Percentiles rank a stretch among this genome's conserved stretches.
These are phyloP conservation scores for Colletotrichum shisoi DNA, from an alignment of 2,329 filamentous ascomycete species.

Conservation along the genomic window DNA sequence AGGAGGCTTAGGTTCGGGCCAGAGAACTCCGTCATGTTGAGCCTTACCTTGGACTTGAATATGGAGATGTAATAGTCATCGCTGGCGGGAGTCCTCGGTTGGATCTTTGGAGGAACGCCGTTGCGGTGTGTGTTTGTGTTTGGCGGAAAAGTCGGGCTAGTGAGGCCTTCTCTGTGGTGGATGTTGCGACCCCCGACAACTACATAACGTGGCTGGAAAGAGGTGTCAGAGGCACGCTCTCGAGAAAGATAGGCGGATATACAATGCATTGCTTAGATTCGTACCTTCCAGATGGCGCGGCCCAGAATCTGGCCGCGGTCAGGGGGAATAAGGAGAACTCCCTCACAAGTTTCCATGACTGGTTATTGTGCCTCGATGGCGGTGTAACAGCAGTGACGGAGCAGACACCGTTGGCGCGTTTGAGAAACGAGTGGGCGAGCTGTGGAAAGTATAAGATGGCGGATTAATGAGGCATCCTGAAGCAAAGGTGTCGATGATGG, in stretches of 20 bases:
- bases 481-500: constrained; percentile 11
- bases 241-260: constrained; percentile 8
- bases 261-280: constrained; percentile 37
- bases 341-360: constrained; percentile 49
- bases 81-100: constrained; percentile 42
- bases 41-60: constrained; percentile 63
- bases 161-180: constrained; percentile 47
- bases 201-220: constrained; percentile 64
- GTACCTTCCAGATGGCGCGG: constrained; percentile 62
- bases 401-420: constrained; percentile 5
- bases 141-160: constrained; percentile 52
- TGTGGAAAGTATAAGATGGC: constrained; percentile 11
- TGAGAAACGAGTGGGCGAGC: constrained; percentile 15
- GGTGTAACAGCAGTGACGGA: constrained; percentile 4
- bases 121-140: constrained; percentile 51
- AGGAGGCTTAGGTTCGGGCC: constrained; percentile 31
- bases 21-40: constrained; percentile 30
- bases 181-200: constrained; percentile 57
- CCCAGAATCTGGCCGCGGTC: constrained; percentile 61
- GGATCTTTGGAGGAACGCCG: constrained; percentile 49
- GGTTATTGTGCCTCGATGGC: neutral
- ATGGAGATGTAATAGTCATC: constrained; percentile 61
- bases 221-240: constrained; percentile 24
- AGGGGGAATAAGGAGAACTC: constrained; percentile 59
- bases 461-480: constrained; percentile 34